Percentiles rank a stretch among this genome's conserved stretches.
Evolutionary conservation across 1,284 basidiomycete species (phyloP).

Genomic region (Retiboletus flavoniger): DNA sequence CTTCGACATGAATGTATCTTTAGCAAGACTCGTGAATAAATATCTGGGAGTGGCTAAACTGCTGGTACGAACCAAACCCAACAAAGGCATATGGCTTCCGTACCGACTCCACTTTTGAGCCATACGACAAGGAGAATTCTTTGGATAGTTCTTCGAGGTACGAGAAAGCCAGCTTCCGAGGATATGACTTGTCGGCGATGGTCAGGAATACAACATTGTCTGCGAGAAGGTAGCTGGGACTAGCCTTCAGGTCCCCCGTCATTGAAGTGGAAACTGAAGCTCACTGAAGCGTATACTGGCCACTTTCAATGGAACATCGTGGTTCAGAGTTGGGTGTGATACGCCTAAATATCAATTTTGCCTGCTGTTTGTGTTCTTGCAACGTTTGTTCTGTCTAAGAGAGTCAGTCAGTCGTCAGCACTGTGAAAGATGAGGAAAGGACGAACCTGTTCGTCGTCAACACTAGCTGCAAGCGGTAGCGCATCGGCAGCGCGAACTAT

Average conservation of each 20-base stretch:
- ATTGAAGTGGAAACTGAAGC: slow-evolving; percentile 22
- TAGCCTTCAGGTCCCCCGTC: not conserved
- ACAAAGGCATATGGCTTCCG: slow-evolving; percentile 95
- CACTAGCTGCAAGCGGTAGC: slow-evolving; percentile 89
- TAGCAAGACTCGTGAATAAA: slow-evolving; percentile 6
- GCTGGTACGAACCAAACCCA: slow-evolving; percentile 70
- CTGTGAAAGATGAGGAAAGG: not conserved
- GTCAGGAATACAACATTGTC: slow-evolving; percentile 94
- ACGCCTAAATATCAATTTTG: slow-evolving; percentile 93
- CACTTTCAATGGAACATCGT: slow-evolving; percentile 95
- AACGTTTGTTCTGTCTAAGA: slow-evolving; percentile 85
- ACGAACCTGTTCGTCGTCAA: slow-evolving; percentile 90
- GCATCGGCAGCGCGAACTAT: slow-evolving; percentile 91
- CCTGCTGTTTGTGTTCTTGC: slow-evolving; percentile 97
- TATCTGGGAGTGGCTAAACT: not conserved
- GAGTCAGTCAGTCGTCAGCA: slow-evolving; percentile 7
- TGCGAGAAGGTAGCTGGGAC: slow-evolving; percentile 84
- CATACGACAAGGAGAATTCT: slow-evolving; percentile 91
- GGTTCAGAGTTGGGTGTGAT: slow-evolving; percentile 94
- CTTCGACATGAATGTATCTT: slow-evolving; percentile 98
- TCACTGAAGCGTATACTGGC: slow-evolving; percentile 91
- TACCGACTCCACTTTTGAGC: slow-evolving; percentile 81
- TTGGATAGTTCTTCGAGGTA: slow-evolving; percentile 97
- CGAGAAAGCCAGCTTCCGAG: slow-evolving; percentile 95
- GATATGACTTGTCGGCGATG: slow-evolving; percentile 96